Evolutionary conservation across 495 filamentous ascomycete species (phyloP), one percentile per base, ranked within the genome.

Genomic region (Penicillium turbatum): DNA sequence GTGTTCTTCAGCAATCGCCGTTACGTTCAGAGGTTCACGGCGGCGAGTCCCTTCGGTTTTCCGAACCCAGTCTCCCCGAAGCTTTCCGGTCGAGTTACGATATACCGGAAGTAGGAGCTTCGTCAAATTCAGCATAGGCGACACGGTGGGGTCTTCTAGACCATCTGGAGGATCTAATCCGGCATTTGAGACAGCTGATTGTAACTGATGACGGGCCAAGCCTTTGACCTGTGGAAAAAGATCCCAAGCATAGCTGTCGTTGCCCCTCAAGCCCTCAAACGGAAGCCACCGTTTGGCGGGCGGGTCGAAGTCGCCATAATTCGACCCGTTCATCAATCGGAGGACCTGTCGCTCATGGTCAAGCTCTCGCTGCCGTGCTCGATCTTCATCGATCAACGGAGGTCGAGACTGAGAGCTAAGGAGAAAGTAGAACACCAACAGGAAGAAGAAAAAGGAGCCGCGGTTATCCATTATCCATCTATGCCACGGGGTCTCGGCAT

Each of bases 11-110:
- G 71, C 68, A 40, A 84, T 70, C 15, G 73, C 71, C 11, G 78
- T 76, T 3, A 73, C 70, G 48, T 86, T 87, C 51, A 85, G 63
- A 21, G 63, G 67, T 6, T 68, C 40, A n/a, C 42, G 70, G 11
- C 62, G 71, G 15, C 64, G 36, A 17, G 58, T 57, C 53, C 66
- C 67, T 48, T 71, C 72, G 13, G 76, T 68, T 51, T 71, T 73
- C 6, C 87, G 82, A 48, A 87, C 80, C 89, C 90, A 96, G 54
- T 83, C 74, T 10, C 91, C 91, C 17, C 77, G 74, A 17, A 93
- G 75, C 41, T 83, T 84, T 0, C 91, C 88, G 6, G 90, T 92
- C 27, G 86, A 79, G 71, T 96, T 96, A 61, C 83, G 80, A 76
- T 92, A 96, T 12, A 90, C 65, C 0, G 81, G 75, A 6, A 76